Base-by-base conservation (phyloP, 495 filamentous ascomycete species). In the Rhizodiscina lignyota region DNA sequence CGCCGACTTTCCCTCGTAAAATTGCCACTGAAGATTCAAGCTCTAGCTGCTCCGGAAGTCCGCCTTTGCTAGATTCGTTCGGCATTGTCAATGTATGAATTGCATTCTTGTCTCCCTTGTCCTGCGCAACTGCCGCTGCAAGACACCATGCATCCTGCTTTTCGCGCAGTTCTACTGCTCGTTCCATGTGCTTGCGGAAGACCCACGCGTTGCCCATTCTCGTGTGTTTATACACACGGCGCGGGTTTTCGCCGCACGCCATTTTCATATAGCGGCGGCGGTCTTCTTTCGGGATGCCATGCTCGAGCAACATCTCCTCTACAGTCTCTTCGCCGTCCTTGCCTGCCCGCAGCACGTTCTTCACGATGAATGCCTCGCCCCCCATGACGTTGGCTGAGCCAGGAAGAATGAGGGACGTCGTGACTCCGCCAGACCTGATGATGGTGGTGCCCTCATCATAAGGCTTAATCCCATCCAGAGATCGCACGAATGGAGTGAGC, bases 351-450 rank as follows among this genome's bases (percentile, higher is more conserved):
- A 50, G 44, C 6, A 47, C 50, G 16, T 69, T 58, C 58, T 77
- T 79, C 41, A 79, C 67, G 11, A 68, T 61, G 26, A 58, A 73
- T 1, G 71, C 74, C 53, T 77, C 71, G 39, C 74, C 74, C 20
- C 72, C 74, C 50, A 79, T 75, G 48, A 73, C 74, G 48, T 79
- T 79, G 18, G 61, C 70, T 5, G 63, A 68, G 0, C 74, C 74
- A 2, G 74, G 74, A 8, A 77, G 60, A 35, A 79, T 51, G n/a
- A 79, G 57, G 21, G 68, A 73, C 0, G 71, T 72, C 4, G 73
- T 79, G 1, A 77, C 68, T n/a, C 74, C 74, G 15, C 74, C 74
- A 1, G 70, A 74, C 36, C 72, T 72, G 55, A 79, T 77, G 31
- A 72, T 63, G 37, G 64, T 52, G 16, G 69, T 57, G 30, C 70